Evolutionary conservation across 208 protist species (phyloP).

Genomic region (Leishmania arabica): DNA sequence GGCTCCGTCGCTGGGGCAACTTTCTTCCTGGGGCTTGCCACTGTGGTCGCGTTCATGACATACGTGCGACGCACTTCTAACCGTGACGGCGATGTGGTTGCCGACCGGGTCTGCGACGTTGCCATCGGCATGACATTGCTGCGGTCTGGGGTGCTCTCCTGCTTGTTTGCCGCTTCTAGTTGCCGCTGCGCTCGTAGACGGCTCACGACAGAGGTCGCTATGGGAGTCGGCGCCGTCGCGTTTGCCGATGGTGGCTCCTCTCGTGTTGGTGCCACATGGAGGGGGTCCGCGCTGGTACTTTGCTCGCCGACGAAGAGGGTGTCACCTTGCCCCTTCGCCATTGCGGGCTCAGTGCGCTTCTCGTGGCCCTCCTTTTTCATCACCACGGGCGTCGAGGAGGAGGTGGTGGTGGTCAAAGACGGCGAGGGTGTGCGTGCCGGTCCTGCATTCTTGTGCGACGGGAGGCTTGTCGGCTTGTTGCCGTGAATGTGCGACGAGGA

Average conservation of each 20-base stretch:
- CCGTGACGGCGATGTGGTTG: not conserved
- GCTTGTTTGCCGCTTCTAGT: not conserved
- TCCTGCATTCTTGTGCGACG: not conserved
- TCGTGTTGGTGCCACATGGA: slow-evolving; percentile 1
- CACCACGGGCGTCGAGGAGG: not conserved
- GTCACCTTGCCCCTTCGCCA: not conserved
- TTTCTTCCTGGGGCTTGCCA: not conserved
- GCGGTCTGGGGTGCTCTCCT: slow-evolving; percentile 1
- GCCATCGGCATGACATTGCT: slow-evolving; percentile 19
- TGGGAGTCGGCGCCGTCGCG: not conserved
- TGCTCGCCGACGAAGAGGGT: not conserved
- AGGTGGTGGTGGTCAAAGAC: not conserved
- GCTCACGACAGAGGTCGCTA: slow-evolving; percentile 15
- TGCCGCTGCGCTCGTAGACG: slow-evolving; percentile 21
- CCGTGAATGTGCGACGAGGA: not conserved
- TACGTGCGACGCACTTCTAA: not conserved
- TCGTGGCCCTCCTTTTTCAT: not conserved
- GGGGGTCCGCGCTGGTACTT: not conserved
- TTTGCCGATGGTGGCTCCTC: not conserved
- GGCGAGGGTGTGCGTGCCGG: not conserved
- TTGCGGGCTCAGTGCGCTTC: not conserved
- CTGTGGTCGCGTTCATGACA: not conserved
- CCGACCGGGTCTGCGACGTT: not conserved
- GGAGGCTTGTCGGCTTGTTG: not conserved
- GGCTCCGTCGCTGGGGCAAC: not conserved